Conservation (phyloP, 352 stramenopile species). For the Phytophthora pinifolia region DNA sequence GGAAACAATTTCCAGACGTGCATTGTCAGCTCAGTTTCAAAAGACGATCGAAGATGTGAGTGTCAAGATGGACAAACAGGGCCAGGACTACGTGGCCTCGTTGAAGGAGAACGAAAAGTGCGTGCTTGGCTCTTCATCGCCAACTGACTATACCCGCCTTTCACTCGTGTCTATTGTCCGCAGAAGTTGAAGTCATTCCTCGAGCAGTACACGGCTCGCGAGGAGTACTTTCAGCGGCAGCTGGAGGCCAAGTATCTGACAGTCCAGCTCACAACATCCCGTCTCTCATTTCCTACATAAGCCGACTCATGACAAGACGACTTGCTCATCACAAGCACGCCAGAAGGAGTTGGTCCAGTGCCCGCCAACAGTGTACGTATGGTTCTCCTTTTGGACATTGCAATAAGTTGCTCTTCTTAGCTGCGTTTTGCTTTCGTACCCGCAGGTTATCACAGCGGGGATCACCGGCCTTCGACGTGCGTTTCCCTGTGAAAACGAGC, state of each 20-base stretch:
- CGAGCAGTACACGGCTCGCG: slow-evolving; percentile 73
- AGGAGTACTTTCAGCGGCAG: slow-evolving; percentile 86
- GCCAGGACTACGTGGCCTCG: slow-evolving; percentile 81
- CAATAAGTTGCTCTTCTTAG: background rate
- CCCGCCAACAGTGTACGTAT: slow-evolving; percentile 49
- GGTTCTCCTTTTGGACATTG: slow-evolving; percentile 6
- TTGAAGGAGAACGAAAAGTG: slow-evolving; percentile 87
- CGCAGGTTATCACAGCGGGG: slow-evolving; percentile 64
- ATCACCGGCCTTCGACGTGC: slow-evolving; percentile 75
- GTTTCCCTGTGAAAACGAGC: slow-evolving; percentile 62
- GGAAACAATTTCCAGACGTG: slow-evolving; percentile 35
- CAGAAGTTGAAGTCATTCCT: slow-evolving; percentile 84
- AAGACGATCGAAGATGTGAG: slow-evolving; percentile 89
- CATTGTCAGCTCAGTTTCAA: slow-evolving; percentile 79
- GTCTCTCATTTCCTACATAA: slow-evolving; percentile 77
- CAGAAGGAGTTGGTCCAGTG: slow-evolving; percentile 73
- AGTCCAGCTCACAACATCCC: slow-evolving; percentile 74
- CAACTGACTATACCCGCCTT: background rate
- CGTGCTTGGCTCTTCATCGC: background rate
- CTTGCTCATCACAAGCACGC: slow-evolving; percentile 84
- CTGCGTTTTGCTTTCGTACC: slow-evolving; percentile 1
- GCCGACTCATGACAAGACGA: slow-evolving; percentile 86
- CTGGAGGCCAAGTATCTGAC: slow-evolving; percentile 83
- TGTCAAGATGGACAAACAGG: slow-evolving; percentile 87
- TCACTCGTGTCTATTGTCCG: slow-evolving; percentile 2